Evolutionary conservation across 179 eudicot genomes (phyloP), one percentile per base, ranked within the genome.

Genomic region (Spinacia oleracea): DNA sequence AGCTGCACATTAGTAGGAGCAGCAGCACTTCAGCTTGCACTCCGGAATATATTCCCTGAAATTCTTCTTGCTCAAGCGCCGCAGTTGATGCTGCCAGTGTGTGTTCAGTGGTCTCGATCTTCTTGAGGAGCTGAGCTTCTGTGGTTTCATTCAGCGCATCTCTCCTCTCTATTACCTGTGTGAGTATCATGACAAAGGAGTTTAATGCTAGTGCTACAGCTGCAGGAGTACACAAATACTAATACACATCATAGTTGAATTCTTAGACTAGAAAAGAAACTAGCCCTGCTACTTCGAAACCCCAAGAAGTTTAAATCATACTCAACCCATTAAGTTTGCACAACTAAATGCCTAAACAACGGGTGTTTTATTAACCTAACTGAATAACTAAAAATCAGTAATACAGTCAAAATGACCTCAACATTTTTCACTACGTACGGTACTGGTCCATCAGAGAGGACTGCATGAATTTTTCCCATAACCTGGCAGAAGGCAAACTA

Each of bases 111-210:
- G 12, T 72, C 11, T 77, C n/a, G n/a, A n/a, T n/a, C 66, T 48
- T 82, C 74, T 27, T 53, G 75, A 35, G 81, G 70, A 34, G 53
- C n/a, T n/a, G n/a, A n/a, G n/a, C 67, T 45, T 77, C 74, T 21
- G 78, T 32, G 75, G 82, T 87, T 77, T 83, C 84, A 45, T 75
- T 74, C 56, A 84, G 79, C 72, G 83, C 87, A 77, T 80, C 93
- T 86, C 98, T 85, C 81, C 93, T 89, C 65, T 93, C 95, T 68
- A 94, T 87, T 34, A 94, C 83, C 86, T 83, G 72, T 8, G 42
- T 27, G n/a, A n/a, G 40, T n/a, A 27, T 40, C 32, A 60, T 10
- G 10, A 1, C 48, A 70, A 27, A 18, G 23, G 6, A 45, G 55
- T 64, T 70, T 46, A 63, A 38, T n/a, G 31, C 29, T 35, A 40